phyloP scores from a whole-genome alignment of 768 basidiomycete species.

The Pleurotus ostreatus region DNA sequence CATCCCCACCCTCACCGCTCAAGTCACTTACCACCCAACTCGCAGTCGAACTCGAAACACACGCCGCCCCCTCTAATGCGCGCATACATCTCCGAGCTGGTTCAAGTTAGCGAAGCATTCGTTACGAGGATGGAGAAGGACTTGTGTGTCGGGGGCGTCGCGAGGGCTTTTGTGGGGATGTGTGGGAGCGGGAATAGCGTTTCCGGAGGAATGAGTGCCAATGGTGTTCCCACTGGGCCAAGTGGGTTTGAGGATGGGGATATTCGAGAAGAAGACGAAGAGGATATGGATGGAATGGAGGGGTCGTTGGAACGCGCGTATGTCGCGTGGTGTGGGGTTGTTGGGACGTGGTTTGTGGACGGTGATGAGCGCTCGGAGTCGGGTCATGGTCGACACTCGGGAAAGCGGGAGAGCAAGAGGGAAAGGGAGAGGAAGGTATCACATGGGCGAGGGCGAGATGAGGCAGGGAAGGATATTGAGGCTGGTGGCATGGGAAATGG shows the following conservation, averaged over 20 bases:
- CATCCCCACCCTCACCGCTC: background rate
- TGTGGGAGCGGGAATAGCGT: background rate
- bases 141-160: constrained; percentile 50
- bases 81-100: constrained; percentile 35
- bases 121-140: constrained; percentile 32
- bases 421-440: background rate
- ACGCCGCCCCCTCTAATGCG: constrained; percentile 37
- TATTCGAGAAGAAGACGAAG: background rate
- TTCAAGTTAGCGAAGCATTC: constrained; percentile 36
- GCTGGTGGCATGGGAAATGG: background rate
- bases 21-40: background rate
- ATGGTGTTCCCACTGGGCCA: too few relatives aligned
- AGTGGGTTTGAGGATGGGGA: too few relatives aligned
- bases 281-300: constrained; percentile 36
- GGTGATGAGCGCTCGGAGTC: background rate
- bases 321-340: constrained; percentile 45
- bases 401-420: background rate
- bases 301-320: constrained; percentile 34
- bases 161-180: constrained; percentile 40
- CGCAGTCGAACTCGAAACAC: background rate
- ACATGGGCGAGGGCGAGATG: background rate
- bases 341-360: constrained; percentile 35
- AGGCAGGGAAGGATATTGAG: background rate
- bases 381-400: background rate
- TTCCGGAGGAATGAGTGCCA: background rate